Evolutionary conservation across 2,329 filamentous ascomycete genomes (phyloP), one percentile per base, ranked within the genome.

Genomic region (Xylaria digitata): DNA sequence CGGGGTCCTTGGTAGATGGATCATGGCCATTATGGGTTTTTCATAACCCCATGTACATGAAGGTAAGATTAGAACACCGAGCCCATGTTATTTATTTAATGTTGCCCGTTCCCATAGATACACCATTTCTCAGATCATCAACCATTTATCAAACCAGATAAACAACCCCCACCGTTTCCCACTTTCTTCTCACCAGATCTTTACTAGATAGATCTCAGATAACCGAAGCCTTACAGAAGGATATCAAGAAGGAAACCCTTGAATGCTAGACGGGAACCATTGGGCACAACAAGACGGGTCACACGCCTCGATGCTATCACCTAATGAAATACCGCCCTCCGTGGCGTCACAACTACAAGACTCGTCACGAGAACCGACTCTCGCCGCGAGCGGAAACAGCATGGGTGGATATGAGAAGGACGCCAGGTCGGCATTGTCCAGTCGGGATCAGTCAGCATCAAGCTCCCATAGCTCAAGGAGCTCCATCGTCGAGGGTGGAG

Each of bases 371-470:
- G 67, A 63, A n/a, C 54, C 67, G 11, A 67, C 61, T 49, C 53
- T 65, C 21, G 61, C 65, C 34, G 57, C 67, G 46, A 69, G 67
- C 53, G n/a, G 30, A n/a, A 34, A 46, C 26, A 67, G 63, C 40
- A 37, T 48, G 3, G 26, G n/a, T 1, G 49, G 23, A 1, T 43
- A 56, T 23, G 67, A 67, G 37, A 70, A 69, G 46, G 61, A 65
- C 2, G 26, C n/a, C 5, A 45, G 53, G n/a, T 65, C 66, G 21
- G 42, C 42, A 4, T 15, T 65, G 42, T 59, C 56, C 17, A 61
- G 49, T 21, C 64, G 49, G 34, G 60, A 55, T 23, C 43, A 64
- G 11, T 9, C 32, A 2, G 52, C 7, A 30, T 53, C 56, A 3
- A 43, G 32, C 11, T 48, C 46, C 19, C 45, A n/a, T 13, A 69